These are phyloP conservation scores for Rossbeevera mucosa DNA, from an alignment of 768 basidiomycete genomes.

Conservation along the genomic window DNA sequence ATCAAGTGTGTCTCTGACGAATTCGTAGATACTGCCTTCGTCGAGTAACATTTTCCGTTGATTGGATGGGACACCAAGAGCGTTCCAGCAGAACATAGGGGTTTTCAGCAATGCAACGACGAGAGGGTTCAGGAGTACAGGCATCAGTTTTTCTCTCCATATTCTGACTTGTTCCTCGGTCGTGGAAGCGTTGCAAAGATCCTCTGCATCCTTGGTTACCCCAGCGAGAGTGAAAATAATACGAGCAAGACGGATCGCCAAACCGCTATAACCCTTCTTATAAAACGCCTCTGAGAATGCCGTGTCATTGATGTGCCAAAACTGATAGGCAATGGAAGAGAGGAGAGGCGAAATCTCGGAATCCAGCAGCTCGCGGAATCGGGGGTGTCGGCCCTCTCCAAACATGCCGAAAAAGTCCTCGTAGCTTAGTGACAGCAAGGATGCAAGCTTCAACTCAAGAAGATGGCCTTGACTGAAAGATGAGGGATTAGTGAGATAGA, in stretches of 20 bases:
- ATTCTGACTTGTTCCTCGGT: slow-evolving; percentile 55
- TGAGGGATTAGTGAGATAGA: not conserved
- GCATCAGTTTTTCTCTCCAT: slow-evolving; percentile 57
- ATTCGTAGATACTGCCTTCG: slow-evolving; percentile 47
- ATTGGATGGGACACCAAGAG: slow-evolving; percentile 69
- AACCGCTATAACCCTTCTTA: slow-evolving; percentile 60
- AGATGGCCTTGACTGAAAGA: slow-evolving; percentile 64
- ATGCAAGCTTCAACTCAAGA: slow-evolving; percentile 73
- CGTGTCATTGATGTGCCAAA: slow-evolving; percentile 62
- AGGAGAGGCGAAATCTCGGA: slow-evolving; percentile 59
- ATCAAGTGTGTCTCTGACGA: slow-evolving; percentile 49
- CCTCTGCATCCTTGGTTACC: slow-evolving; percentile 49
- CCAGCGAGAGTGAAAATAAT: slow-evolving; percentile 58
- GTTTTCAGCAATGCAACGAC: slow-evolving; percentile 48
- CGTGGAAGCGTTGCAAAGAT: slow-evolving; percentile 51
- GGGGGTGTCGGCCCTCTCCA: slow-evolving; percentile 55
- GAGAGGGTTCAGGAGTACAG: slow-evolving; percentile 54
- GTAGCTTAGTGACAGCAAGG: slow-evolving; percentile 50
- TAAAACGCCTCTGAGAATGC: slow-evolving; percentile 57
- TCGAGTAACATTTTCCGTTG: slow-evolving; percentile 58
- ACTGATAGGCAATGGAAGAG: slow-evolving; percentile 70
- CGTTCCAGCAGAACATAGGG: slow-evolving; percentile 64
- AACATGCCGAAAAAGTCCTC: slow-evolving; percentile 65
- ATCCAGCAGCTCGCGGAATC: slow-evolving; percentile 60
- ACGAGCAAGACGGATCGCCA: slow-evolving; percentile 59